These are phyloP conservation scores for Clarireedia monteithiana DNA, from an alignment of 2,329 filamentous ascomycete species.

Conservation along the genomic window DNA sequence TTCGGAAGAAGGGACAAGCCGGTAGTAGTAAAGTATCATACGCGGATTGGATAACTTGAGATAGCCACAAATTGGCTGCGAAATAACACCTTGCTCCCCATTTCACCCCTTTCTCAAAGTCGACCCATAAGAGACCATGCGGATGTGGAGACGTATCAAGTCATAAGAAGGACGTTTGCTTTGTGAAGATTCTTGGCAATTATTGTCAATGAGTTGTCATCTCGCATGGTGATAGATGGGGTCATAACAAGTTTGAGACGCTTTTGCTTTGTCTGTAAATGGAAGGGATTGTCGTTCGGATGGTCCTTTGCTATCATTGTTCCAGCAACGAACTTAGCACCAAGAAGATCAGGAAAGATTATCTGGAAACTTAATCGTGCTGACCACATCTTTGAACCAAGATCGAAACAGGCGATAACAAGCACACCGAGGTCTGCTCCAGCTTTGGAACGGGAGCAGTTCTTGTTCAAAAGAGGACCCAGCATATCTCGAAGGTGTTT, in stretches of 20 bases:
- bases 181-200: conserved; percentile 7
- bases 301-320: conserved; percentile 38
- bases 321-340: conserved; percentile 40
- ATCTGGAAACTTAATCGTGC: conserved; percentile 36
- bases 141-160: conserved; percentile 3
- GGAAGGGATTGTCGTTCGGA: conserved; percentile 32
- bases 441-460: conserved; percentile 31
- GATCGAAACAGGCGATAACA: conserved; percentile 19
- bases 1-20: background rate
- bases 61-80: background rate
- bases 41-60: background rate
- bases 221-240: conserved; percentile 45
- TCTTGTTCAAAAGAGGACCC: conserved; percentile 34
- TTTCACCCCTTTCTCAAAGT: too few species aligned
- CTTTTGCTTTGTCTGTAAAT: conserved; percentile 43
- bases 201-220: conserved; percentile 32
- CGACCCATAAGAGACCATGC: too few species aligned
- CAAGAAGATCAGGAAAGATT: conserved; percentile 42
- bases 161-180: conserved; percentile 25
- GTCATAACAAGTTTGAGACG: conserved; percentile 47
- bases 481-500: conserved; percentile 36
- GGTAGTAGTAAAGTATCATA: background rate
- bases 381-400: conserved; percentile 39
- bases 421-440: conserved; percentile 32
- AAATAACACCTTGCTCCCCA: background rate